A percentile compares a stretch with the other conserved stretches of the same genome.
Conservation (phyloP, 2,329 filamentous ascomycete genomes). For the Alternaria burnsii region DNA sequence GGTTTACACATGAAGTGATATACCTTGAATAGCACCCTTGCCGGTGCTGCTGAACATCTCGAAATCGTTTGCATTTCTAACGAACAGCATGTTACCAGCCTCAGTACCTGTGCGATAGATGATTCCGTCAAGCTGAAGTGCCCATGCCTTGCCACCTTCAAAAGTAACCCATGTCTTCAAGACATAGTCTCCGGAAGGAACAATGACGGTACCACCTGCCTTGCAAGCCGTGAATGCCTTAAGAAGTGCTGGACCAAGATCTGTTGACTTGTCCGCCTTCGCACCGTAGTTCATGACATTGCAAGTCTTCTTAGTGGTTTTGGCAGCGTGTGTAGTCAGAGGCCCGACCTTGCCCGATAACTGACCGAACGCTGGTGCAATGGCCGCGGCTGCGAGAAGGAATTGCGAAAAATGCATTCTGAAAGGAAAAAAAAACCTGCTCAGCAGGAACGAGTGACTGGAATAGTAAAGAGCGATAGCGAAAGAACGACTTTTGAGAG, state of each 20-base stretch:
- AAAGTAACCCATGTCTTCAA: conserved; percentile 61
- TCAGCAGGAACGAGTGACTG: conserved; percentile 33
- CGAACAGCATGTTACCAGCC: conserved; percentile 63
- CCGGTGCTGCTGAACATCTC: conserved; percentile 64
- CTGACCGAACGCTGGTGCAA: conserved; percentile 35
- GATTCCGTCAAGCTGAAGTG: conserved; percentile 62
- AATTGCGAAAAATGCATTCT: conserved; percentile 39
- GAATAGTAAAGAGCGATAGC: conserved; percentile 16
- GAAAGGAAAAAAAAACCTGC: conserved; percentile 25
- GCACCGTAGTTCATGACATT: conserved; percentile 63
- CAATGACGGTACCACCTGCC: conserved; percentile 59
- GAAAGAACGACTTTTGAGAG: background rate
- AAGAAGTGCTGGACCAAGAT: conserved; percentile 59
- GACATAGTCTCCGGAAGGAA: conserved; percentile 61
- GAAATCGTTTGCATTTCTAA: conserved; percentile 61
- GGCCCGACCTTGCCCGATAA: conserved; percentile 48
- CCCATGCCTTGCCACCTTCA: conserved; percentile 58
- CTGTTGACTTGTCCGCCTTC: conserved; percentile 60
- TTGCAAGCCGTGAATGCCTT: conserved; percentile 62
- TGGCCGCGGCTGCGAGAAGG: conserved; percentile 30
- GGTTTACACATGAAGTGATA: background rate
- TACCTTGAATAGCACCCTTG: conserved; percentile 61
- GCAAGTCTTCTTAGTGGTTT: conserved; percentile 60
- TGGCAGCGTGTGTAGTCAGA: conserved; percentile 46
- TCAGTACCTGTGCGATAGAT: conserved; percentile 62